Evolutionary conservation across 108 stramenopile species (phyloP).

Genomic region (Fragilaria crotonensis): DNA sequence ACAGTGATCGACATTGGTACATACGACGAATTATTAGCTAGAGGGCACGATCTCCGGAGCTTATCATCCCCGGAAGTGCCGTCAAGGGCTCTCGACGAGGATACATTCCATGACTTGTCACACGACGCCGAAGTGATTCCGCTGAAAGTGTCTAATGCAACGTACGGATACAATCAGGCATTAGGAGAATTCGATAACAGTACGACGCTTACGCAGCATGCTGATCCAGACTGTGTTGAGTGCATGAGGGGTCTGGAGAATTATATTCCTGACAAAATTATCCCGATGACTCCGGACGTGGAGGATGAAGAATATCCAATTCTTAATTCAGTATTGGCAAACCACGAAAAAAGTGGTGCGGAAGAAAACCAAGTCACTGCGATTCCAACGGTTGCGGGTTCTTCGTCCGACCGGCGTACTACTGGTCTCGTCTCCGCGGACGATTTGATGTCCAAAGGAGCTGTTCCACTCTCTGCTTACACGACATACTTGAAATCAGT

Average conservation of each 20-base stretch:
- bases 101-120: neutral
- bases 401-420: no score
- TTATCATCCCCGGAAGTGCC: constrained; percentile 4
- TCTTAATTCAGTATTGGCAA: no score
- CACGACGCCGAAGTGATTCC: neutral
- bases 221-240: constrained; percentile 54
- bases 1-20: constrained; percentile 60
- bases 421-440: constrained; percentile 58
- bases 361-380: no score
- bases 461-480: constrained; percentile 66
- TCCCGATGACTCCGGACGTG: constrained; percentile 15
- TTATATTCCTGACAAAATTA: constrained; percentile 28
- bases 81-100: neutral
- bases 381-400: no score
- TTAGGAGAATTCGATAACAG: no score
- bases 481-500: constrained; percentile 69
- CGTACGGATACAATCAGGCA: neutral
- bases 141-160: neutral
- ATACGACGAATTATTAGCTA: constrained; percentile 57
- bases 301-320: constrained; percentile 4
- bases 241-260: constrained; percentile 38
- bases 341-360: no score
- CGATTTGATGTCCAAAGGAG: constrained; percentile 70
- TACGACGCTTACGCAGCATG: constrained; percentile 34
- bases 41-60: constrained; percentile 53